phyloP scores from a whole-genome alignment of 768 basidiomycete genomes.

The Hortiboletus campestris region DNA sequence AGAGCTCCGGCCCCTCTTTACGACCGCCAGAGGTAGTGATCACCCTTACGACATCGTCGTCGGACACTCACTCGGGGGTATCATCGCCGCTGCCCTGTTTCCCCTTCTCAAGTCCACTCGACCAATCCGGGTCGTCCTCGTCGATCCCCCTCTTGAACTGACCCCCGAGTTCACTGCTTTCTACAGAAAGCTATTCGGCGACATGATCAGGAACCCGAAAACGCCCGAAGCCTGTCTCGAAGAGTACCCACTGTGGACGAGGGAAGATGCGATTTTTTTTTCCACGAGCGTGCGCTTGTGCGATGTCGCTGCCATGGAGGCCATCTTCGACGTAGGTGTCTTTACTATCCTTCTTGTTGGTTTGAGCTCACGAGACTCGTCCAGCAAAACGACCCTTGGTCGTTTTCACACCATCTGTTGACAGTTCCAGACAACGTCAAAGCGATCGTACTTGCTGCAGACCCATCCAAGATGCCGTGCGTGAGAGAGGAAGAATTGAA shows the following conservation, averaged over 20 bases:
- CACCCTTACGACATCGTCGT: slow-evolving; percentile 6
- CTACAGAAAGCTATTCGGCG: not conserved
- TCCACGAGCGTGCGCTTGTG: not conserved
- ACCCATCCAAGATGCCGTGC: slow-evolving; percentile 2
- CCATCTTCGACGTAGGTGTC: slow-evolving; percentile 6
- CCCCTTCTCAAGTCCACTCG: slow-evolving; percentile 6
- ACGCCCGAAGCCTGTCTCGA: not conserved
- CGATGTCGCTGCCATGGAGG: slow-evolving; percentile 2
- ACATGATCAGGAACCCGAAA: not conserved
- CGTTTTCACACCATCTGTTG: slow-evolving; percentile 7
- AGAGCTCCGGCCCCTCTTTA: slow-evolving; percentile 7
- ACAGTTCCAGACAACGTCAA: slow-evolving; percentile 8
- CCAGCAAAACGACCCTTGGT: slow-evolving; percentile 23
- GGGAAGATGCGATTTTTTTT: not conserved
- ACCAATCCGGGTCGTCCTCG: slow-evolving; percentile 9
- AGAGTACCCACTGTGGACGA: not conserved
- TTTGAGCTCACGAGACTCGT: not conserved
- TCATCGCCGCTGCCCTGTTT: slow-evolving; percentile 9
- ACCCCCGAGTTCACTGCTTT: not conserved
- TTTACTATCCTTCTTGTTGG: not conserved
- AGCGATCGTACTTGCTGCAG: slow-evolving; percentile 8
- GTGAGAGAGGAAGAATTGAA: not conserved
- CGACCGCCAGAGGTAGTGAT: not conserved
- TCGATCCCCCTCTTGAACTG: slow-evolving; percentile 16
- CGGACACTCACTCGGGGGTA: slow-evolving; percentile 17